Percentiles rank a stretch among this genome's conserved stretches.
phyloP scores from a whole-genome alignment of 768 basidiomycete species.

The Punctularia strigosozonata region DNA sequence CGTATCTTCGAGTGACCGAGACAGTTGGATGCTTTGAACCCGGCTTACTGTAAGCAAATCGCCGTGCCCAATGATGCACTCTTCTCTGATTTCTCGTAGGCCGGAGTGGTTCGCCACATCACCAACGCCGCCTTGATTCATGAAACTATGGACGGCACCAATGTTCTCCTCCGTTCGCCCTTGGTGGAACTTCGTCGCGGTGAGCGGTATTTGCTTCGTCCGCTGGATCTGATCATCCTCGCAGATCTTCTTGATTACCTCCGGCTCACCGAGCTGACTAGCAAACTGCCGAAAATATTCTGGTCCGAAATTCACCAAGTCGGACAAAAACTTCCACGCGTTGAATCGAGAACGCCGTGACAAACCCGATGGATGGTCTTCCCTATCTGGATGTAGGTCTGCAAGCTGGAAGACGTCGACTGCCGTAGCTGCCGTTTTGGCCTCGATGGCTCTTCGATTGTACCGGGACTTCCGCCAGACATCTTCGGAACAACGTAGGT shows the following conservation, averaged over 20 bases:
- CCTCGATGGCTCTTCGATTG: slow-evolving; percentile 8
- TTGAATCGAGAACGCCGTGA: slow-evolving; percentile 4
- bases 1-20: slow-evolving; percentile 16
- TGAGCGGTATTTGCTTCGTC: slow-evolving; percentile 8
- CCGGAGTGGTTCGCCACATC: slow-evolving; percentile 1
- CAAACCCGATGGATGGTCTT: background rate
- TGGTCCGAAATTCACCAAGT: slow-evolving; percentile 17
- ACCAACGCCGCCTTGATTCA: slow-evolving; percentile 8
- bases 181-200: slow-evolving; percentile 12
- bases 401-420: background rate
- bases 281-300: slow-evolving; percentile 5
- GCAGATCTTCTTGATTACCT: slow-evolving; percentile 8
- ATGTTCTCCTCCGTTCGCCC: slow-evolving; percentile 12
- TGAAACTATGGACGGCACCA: slow-evolving; percentile 13
- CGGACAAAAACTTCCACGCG: slow-evolving; percentile 14
- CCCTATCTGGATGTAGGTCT: slow-evolving; percentile 2
- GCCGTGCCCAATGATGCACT: slow-evolving; percentile 10
- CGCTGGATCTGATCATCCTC: slow-evolving; percentile 11
- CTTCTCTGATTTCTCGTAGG: slow-evolving; percentile 3
- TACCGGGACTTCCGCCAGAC: slow-evolving; percentile 20
- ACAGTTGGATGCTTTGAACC: slow-evolving; percentile 2
- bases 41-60: slow-evolving; percentile 11
- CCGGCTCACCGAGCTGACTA: slow-evolving; percentile 5
- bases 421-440: background rate
- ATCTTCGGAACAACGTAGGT: slow-evolving; percentile 20